phyloP scores from a whole-genome alignment of 2,329 filamentous ascomycete species.

The Apiospora hydei region DNA sequence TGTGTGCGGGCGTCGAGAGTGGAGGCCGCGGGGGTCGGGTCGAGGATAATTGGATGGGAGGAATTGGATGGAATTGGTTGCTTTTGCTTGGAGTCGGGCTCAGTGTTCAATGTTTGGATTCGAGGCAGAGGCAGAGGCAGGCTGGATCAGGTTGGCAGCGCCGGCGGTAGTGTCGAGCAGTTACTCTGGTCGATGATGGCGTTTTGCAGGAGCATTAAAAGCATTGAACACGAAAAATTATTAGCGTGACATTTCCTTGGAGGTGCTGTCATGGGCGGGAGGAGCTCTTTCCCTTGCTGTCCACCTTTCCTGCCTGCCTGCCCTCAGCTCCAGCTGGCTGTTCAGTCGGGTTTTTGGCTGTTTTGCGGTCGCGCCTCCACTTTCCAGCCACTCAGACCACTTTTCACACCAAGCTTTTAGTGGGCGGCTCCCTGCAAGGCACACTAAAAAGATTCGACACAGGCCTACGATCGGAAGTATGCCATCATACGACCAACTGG shows the following conservation, averaged over 20 bases:
- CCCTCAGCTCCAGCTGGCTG: slow-evolving; percentile 4
- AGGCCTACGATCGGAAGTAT: slow-evolving; percentile 3
- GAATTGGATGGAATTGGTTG: background rate
- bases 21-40: slow-evolving; percentile 9
- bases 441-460: slow-evolving; percentile 2
- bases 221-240: slow-evolving; percentile 25
- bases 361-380: background rate
- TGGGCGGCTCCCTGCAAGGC: slow-evolving; percentile 1
- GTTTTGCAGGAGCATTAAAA: slow-evolving; percentile 22
- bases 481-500: slow-evolving; percentile 13
- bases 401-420: slow-evolving; percentile 5
- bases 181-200: slow-evolving; percentile 28
- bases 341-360: background rate
- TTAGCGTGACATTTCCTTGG: slow-evolving; percentile 23
- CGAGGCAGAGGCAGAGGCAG: background rate
- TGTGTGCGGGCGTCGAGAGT: background rate
- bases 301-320: background rate
- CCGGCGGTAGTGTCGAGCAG: background rate
- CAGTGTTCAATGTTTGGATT: background rate
- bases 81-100: background rate
- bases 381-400: slow-evolving; percentile 14
- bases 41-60: slow-evolving; percentile 2
- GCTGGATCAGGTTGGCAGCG: background rate
- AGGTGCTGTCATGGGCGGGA: slow-evolving; percentile 17
- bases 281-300: slow-evolving; percentile 5